Evolutionary conservation across 768 basidiomycete genomes (phyloP).

Genomic region (Mycena alexandri): DNA sequence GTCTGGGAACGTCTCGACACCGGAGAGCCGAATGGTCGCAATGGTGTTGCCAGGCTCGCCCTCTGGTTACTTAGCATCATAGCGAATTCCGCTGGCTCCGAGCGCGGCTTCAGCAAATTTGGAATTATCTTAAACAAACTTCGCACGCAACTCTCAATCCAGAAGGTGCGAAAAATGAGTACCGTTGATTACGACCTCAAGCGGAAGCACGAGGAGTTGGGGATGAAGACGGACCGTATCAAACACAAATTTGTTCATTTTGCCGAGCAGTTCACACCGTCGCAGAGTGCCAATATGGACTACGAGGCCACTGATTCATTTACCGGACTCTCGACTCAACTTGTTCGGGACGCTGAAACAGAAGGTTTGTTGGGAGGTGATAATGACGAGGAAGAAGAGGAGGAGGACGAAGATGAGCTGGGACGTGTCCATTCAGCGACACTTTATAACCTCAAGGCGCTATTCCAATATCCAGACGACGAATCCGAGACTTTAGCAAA

Average conservation of each 20-base stretch:
- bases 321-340: constrained; percentile 3
- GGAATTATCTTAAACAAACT: constrained; percentile 42
- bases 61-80: constrained; percentile 40
- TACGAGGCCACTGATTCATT: constrained; percentile 5
- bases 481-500: constrained; percentile 5
- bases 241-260: constrained; percentile 6
- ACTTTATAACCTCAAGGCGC: constrained; percentile 5
- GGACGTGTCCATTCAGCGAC: neutral
- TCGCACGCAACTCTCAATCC: constrained; percentile 25
- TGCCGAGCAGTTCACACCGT: constrained; percentile 1
- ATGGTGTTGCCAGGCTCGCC: constrained; percentile 42
- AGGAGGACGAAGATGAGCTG: neutral
- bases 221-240: too few species aligned
- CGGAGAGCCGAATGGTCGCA: constrained; percentile 29
- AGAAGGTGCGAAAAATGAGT: constrained; percentile 19
- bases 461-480: constrained; percentile 8
- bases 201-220: constrained; percentile 29
- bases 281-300: neutral
- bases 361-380: neutral
- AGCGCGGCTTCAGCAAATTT: constrained; percentile 47
- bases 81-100: constrained; percentile 47
- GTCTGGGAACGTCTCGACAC: constrained; percentile 40
- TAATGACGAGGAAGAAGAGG: constrained; percentile 4
- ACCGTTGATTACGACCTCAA: constrained; percentile 3
- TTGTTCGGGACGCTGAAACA: neutral